These are phyloP conservation scores for Fusarium denticulatum DNA, from an alignment of 2,329 filamentous ascomycete genomes.

Conservation along the genomic window DNA sequence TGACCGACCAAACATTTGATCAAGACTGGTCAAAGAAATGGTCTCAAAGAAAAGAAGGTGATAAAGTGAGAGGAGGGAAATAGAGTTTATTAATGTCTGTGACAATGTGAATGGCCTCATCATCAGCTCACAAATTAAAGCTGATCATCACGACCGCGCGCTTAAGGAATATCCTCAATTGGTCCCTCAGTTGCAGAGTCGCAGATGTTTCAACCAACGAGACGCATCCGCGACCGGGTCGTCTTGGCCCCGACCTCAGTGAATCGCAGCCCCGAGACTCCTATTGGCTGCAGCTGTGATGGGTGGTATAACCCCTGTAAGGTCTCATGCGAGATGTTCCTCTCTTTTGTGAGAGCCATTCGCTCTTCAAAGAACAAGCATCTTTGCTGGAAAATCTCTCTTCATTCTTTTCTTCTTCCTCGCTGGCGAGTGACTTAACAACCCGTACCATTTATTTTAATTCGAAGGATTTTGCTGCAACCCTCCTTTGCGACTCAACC, in stretches of 20 bases:
- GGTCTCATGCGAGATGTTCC: not conserved
- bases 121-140: constrained; percentile 15
- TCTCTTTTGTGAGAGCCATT: constrained; percentile 27
- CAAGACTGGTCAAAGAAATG: not conserved
- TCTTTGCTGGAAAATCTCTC: not conserved
- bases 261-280: not conserved
- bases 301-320: constrained; percentile 28
- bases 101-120: not conserved
- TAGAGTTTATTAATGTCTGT: not conserved
- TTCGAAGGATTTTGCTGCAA: not conserved
- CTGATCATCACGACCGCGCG: constrained; percentile 11
- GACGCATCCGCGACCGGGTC: constrained; percentile 37
- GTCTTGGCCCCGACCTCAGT: constrained; percentile 20
- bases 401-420: constrained; percentile 31
- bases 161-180: constrained; percentile 25
- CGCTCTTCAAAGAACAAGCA: not conserved
- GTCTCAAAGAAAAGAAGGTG: too few species aligned
- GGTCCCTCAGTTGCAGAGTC: constrained; percentile 1
- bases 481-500: not conserved
- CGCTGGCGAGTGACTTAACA: constrained; percentile 39
- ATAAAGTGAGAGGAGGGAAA: not conserved
- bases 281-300: constrained; percentile 24
- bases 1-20: not conserved
- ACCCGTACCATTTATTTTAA: not conserved
- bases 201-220: constrained; percentile 28